phyloP scores from a whole-genome alignment of 1,284 basidiomycete species.

The Uromyces viciae-fabae region DNA sequence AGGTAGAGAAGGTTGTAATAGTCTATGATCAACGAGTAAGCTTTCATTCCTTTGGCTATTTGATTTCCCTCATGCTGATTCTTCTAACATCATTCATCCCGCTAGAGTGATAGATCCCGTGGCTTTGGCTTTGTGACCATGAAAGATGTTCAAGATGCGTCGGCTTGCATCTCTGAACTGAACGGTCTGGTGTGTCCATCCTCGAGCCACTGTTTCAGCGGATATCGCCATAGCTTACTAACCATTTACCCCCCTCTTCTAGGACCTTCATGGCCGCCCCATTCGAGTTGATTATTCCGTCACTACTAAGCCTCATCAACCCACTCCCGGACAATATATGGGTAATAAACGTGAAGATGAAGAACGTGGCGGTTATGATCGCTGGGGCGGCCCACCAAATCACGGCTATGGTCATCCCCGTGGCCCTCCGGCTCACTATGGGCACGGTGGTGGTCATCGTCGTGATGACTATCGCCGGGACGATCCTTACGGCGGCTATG shows the following conservation, averaged over 20 bases:
- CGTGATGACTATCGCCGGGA: constrained; percentile 47
- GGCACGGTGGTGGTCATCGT: constrained; percentile 49
- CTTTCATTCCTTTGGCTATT: not conserved
- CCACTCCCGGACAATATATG: constrained; percentile 97
- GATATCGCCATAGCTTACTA: not conserved
- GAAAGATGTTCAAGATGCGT: constrained; percentile 78
- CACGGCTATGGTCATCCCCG: constrained; percentile 57
- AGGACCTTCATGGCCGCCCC: constrained; percentile 89
- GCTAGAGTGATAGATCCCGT: constrained; percentile 84
- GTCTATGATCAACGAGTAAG: constrained; percentile 89
- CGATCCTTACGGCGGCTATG: constrained; percentile 43
- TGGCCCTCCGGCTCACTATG: constrained; percentile 47
- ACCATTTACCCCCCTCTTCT: not conserved
- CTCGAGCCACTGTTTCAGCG: not conserved
- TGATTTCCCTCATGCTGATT: not conserved
- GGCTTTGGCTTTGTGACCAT: constrained; percentile 98
- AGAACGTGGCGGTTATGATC: constrained; percentile 50
- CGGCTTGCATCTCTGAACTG: constrained; percentile 78
- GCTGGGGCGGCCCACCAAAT: constrained; percentile 57
- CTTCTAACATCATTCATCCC: not conserved
- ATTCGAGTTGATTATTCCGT: constrained; percentile 97
- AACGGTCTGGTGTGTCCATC: constrained; percentile 74
- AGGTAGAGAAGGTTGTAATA: constrained; percentile 91
- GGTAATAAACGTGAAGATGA: constrained; percentile 69
- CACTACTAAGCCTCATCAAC: constrained; percentile 84